Evolutionary conservation across 352 stramenopile species (phyloP).

Genomic region (Stramenopiles sp.): DNA sequence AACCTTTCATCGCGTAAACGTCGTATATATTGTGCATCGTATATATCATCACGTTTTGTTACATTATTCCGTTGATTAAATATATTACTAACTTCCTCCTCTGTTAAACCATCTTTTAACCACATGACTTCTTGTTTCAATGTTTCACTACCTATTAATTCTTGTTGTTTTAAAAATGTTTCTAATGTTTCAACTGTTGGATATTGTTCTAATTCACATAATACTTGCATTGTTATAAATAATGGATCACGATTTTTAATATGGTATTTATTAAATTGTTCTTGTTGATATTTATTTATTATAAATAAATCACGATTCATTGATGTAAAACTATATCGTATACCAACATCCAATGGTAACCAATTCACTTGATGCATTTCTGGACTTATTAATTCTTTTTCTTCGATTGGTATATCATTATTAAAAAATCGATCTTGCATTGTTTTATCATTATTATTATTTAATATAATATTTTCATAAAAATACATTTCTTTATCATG

Average conservation of each 20-base stretch:
- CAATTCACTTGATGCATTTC: background rate
- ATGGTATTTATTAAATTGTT: background rate
- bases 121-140: background rate
- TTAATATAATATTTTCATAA: too few relatives aligned
- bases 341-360: background rate
- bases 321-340: background rate
- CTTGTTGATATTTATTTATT: background rate
- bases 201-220: background rate
- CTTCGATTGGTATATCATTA: background rate
- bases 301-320: background rate
- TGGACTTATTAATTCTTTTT: background rate
- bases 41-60: too few relatives aligned
- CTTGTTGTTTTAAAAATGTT: background rate
- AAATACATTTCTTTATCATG: background rate
- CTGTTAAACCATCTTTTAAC: background rate
- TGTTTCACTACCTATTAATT: background rate
- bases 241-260: background rate
- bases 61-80: too few relatives aligned
- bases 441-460: too few relatives aligned
- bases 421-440: background rate
- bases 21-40: too few relatives aligned
- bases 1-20: too few relatives aligned
- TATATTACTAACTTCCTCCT: background rate
- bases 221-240: background rate
- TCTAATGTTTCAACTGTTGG: background rate